Base-by-base conservation (phyloP, 139 green algal species). In the Chlorella sp. region DNA sequence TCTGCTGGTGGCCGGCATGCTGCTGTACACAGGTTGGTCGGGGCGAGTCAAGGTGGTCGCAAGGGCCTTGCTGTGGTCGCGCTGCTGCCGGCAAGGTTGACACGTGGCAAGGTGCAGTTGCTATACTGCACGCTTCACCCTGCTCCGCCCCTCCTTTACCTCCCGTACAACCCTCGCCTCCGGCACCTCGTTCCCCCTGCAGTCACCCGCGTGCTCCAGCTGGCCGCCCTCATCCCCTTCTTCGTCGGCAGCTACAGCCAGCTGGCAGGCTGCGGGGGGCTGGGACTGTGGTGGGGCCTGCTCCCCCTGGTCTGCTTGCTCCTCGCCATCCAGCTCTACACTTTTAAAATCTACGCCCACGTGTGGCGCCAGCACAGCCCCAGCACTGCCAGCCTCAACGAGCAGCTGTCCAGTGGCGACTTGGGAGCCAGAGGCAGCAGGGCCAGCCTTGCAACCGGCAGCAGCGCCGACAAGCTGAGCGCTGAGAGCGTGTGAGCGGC, bases 181-280 rank as follows among this genome's bases (percentile, higher is more conserved):
- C 75, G 9, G 0, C 75, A 12, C n/a, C n/a, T n/a, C n/a, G n/a
- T n/a, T n/a, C n/a, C n/a, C 75, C 36, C 75, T 81, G 75, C 77
- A 82, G 77, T 42, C 36, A 82, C 77, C 18, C 77, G 77, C 37
- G 77, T 28, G 36, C 77, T 82, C 37, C 77, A 82, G 77, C 77
- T 82, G 37, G 77, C 39, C 36, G 77, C 60, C 36, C 77, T 82
- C 2, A 19, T 82, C 19, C 77, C 77, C 36, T 48, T 82, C 77
- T 57, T 82, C 37, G n/a, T 57, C 1, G 77, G 77, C 5, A 32
- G 19, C 18, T 82, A 82, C 77, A 37, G 77, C 77, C 77, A 82
- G 37, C 36, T 82, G 77, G 77, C 77, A 37, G 77, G 77, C 36
- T 82, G 77, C 37, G 77, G 77, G 37, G 37, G 36, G 36, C 37